Base-by-base conservation (phyloP, 192 early-diverging fungal species). In the Coemansia sp. region DNA sequence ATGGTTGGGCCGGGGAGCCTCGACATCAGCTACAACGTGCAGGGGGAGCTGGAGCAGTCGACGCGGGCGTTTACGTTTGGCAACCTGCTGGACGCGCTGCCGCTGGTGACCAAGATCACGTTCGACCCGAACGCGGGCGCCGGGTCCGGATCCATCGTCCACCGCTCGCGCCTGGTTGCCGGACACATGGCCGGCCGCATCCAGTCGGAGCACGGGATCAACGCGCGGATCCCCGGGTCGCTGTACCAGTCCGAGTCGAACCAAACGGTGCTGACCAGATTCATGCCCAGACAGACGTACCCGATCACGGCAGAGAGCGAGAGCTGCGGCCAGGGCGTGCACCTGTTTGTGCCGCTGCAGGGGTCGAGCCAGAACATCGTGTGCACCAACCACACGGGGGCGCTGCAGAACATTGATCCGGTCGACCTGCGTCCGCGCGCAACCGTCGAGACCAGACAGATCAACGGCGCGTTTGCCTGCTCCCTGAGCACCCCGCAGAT, bases 11-110 rank as follows among this genome's bases (percentile, higher is more conserved):
- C 90, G 9, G 91, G 89, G 19, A 84, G 76, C 7, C 86, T 87
- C 61, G 91, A 91, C 56, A 72, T 91, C 56, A 87, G 80, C 46
- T 91, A 89, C 44, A 85, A 81, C 16, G 84, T 87, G 40, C 79
- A 87, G 54, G 86, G 89, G 6, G 83, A 87, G 45, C 73, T 84
- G 10, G 86, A 91, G 79, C 88, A 85, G 62, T 89, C 84, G 8
- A 91, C 90, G n/a, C 83, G 83, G 8, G 84, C 77, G 19, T 92
- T 88, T 60, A 75, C 78, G 4, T 91, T 89, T 60, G 89, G 87
- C 12, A 88, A 91, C 66, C 87, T 88, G 79, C 87, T 92, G 79
- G 91, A 92, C 67, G 85, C 87, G 49, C 76, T 90, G 65, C 91
- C 91, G 22, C 76, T 91, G 13, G 84, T 92, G 49, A 90, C 86